Evolutionary conservation across 2,329 filamentous ascomycete genomes (phyloP).

Genomic region (Lasiodiplodia sp.): DNA sequence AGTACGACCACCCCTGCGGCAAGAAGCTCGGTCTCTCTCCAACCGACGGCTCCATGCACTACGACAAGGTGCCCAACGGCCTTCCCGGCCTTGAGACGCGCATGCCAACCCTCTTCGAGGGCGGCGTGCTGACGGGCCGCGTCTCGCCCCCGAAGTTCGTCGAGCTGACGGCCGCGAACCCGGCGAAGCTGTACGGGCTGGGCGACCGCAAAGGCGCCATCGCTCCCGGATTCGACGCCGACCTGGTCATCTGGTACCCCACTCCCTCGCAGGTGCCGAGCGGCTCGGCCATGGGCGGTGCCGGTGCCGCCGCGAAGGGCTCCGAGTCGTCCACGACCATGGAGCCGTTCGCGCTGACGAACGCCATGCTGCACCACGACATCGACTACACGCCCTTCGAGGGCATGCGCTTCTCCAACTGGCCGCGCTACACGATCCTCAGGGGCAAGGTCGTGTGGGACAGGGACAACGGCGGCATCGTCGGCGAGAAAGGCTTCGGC

Average conservation of each 20-base stretch:
- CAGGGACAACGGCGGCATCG: constrained; percentile 58
- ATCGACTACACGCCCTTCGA: constrained; percentile 71
- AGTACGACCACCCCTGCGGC: constrained; percentile 46
- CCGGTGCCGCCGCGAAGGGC: constrained; percentile 52
- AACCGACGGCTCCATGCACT: constrained; percentile 44
- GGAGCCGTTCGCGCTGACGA: constrained; percentile 55
- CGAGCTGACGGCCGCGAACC: constrained; percentile 53
- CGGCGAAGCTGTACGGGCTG: constrained; percentile 62
- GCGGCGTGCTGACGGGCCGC: constrained; percentile 35
- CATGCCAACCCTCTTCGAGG: constrained; percentile 49
- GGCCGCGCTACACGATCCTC: constrained; percentile 68
- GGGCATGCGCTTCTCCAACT: constrained; percentile 63
- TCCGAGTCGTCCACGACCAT: constrained; percentile 47
- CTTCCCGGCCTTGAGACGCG: constrained; percentile 53
- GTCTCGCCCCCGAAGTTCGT: constrained; percentile 49
- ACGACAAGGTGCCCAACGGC: constrained; percentile 53
- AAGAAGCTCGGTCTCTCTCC: constrained; percentile 46
- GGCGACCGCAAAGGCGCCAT: constrained; percentile 59
- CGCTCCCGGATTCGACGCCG: constrained; percentile 62
- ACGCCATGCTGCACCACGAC: constrained; percentile 65
- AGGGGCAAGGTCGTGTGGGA: constrained; percentile 67
- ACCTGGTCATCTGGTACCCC: constrained; percentile 66
- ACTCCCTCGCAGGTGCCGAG: constrained; percentile 47
- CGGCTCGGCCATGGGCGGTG: constrained; percentile 40
- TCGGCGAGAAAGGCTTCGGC: constrained; percentile 58